Conservation (phyloP, 495 filamentous ascomycete genomes). For the Aspergillus olivimuriae region DNA sequence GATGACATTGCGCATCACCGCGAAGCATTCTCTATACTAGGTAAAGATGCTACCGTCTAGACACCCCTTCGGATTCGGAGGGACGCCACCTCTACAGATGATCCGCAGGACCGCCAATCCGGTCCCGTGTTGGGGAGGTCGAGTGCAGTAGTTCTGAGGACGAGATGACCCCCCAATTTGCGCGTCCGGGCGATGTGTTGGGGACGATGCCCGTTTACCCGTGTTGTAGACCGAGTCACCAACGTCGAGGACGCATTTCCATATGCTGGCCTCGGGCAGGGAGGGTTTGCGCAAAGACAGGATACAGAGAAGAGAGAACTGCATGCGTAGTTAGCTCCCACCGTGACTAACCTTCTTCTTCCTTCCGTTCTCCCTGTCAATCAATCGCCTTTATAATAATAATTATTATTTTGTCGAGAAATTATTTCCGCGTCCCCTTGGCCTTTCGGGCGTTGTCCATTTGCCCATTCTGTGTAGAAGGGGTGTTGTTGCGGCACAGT, state of each 20-base stretch:
- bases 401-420: slow-evolving; percentile 6
- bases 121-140: slow-evolving; percentile 20
- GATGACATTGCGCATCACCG: slow-evolving; percentile 14
- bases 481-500: slow-evolving; percentile 23
- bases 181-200: slow-evolving; percentile 12
- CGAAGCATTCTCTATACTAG: slow-evolving; percentile 9
- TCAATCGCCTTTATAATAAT: slow-evolving; percentile 5
- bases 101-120: slow-evolving; percentile 31
- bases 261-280: slow-evolving; percentile 5
- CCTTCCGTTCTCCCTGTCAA: slow-evolving; percentile 6
- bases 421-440: slow-evolving; percentile 4
- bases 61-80: slow-evolving; percentile 9
- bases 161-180: slow-evolving; percentile 6
- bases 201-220: slow-evolving; percentile 6
- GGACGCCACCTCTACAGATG: slow-evolving; percentile 17
- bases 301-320: slow-evolving; percentile 8
- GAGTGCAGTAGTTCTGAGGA: slow-evolving; percentile 8
- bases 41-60: slow-evolving; percentile 11
- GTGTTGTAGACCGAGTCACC: slow-evolving; percentile 23
- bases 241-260: slow-evolving; percentile 12
- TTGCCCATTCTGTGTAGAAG: slow-evolving; percentile 7
- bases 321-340: slow-evolving; percentile 17
- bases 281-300: slow-evolving; percentile 6
- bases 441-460: slow-evolving; percentile 4
- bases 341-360: slow-evolving; percentile 9